Evolutionary conservation across 345 rosid species (phyloP).

Genomic region (Rubroshorea leprosula): DNA sequence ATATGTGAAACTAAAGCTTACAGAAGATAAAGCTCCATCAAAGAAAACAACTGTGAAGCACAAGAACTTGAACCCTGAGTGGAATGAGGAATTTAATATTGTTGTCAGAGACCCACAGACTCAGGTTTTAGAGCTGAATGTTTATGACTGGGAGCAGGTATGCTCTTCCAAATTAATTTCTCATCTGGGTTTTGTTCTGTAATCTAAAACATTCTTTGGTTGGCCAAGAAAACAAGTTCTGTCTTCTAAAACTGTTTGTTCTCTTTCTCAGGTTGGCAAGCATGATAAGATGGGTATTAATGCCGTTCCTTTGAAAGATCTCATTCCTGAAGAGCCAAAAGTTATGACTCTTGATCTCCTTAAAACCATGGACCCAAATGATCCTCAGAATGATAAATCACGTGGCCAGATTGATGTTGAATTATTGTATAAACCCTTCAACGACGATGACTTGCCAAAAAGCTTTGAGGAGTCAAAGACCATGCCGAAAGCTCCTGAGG

Average conservation of each 20-base stretch:
- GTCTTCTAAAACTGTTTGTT: neutral
- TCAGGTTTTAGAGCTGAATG: conserved; percentile 40
- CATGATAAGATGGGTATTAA: conserved; percentile 58
- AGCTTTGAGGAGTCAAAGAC: conserved; percentile 43
- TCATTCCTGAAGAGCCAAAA: conserved; percentile 27
- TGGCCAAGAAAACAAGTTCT: too few species aligned
- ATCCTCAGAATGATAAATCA: conserved; percentile 30
- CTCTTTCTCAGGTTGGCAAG: conserved; percentile 33
- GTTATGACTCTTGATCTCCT: conserved; percentile 31
- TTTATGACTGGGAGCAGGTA: conserved; percentile 55
- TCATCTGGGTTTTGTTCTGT: neutral
- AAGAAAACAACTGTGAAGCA: conserved; percentile 39
- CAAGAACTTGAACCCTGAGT: conserved; percentile 47
- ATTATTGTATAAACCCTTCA: conserved; percentile 36
- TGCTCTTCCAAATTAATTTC: neutral
- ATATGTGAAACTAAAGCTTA: conserved; percentile 35
- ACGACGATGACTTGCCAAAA: conserved; percentile 39
- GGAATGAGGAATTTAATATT: conserved; percentile 50
- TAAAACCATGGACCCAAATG: conserved; percentile 32
- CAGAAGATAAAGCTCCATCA: conserved; percentile 37
- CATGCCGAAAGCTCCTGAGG: conserved; percentile 69
- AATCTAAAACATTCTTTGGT: too few species aligned
- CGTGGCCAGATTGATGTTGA: conserved; percentile 41
- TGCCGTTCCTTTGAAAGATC: conserved; percentile 31
- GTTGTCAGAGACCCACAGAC: conserved; percentile 39